Percentiles rank a stretch among this genome's conserved stretches.
Conservation (phyloP, 352 stramenopile genomes). For the Aphanomyces euteiches region DNA sequence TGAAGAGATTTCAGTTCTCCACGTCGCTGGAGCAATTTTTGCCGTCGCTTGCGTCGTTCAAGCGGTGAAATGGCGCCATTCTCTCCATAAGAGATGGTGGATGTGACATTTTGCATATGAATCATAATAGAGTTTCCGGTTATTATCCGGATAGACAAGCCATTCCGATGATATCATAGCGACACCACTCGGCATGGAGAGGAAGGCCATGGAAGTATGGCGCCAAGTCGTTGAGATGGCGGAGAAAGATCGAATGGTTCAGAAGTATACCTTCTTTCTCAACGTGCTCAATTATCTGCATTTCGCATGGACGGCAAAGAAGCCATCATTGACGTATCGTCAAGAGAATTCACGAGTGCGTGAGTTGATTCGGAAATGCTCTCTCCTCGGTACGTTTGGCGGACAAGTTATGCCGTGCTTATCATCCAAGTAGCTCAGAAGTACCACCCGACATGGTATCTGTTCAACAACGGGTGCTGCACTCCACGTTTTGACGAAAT, state of each 20-base stretch:
- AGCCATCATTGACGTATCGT: background rate
- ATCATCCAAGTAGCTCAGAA: constrained; percentile 1
- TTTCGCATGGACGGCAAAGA: background rate
- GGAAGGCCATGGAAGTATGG: no score
- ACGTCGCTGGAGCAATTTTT: no score
- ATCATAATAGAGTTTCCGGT: no score
- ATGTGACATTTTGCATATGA: no score
- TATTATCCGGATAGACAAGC: no score
- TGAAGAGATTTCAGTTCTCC: no score
- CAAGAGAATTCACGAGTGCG: background rate
- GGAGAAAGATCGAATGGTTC: constrained; percentile 3
- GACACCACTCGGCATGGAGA: no score
- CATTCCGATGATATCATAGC: no score
- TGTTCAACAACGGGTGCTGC: constrained; percentile 21
- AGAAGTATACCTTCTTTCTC: constrained; percentile 10
- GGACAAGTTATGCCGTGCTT: background rate
- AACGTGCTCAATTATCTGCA: constrained; percentile 20
- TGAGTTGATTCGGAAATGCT: constrained; percentile 1
- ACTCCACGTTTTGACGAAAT: background rate
- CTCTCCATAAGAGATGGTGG: no score
- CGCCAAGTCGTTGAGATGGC: no score
- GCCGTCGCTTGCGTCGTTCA: no score
- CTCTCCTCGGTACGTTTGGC: constrained; percentile 1
- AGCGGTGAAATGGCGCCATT: no score
- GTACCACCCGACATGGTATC: constrained; percentile 22